Base-by-base conservation (phyloP, 768 basidiomycete genomes). In the Aureoboletus auriporus region DNA sequence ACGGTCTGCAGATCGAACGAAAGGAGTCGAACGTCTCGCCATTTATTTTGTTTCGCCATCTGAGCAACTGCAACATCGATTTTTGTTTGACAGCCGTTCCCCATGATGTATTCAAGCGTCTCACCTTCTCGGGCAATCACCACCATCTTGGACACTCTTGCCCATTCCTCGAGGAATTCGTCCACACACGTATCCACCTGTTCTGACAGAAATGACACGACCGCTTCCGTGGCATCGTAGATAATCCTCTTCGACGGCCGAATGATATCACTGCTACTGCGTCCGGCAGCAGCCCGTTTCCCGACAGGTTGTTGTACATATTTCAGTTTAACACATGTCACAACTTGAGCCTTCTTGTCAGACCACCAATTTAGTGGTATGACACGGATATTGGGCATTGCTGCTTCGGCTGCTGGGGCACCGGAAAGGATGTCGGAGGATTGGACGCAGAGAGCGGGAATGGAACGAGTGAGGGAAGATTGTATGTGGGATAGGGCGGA, bases 361-460 rank as follows among this genome's bases (percentile, higher is more conserved):
- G 84, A 86, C 93, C 93, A 94, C 93, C 93, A 94, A 53, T 91
- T 85, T 13, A 91, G 73, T 8, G 91, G 88, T 53, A 91, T 86
- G 42, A 94, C 86, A 34, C 86, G 84, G 44, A 94, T 91, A 60
- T 90, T 92, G 7, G 90, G 84, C 89, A 93, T 90, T 5, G 92
- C 92, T 5, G 92, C 92, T 61, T 94, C 92, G 17, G 85, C 88
- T 5, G 91, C 92, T 4, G 89, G 86, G 3, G 84, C 87, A 7
- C 88, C 88, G 0, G 84, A 84, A 17, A 93, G 73, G 39, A 94
- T 86, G 57, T 92, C 81, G 14, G 80, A 75, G 0, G 92, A 88
- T 57, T 86, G 80, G 10, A 95, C 90, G 51, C 86, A 89, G 3
- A 95, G 74, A 1, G 83, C 86, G 0, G 93, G 93, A 8, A 95